These are phyloP conservation scores for Trifolium pratense DNA, from an alignment of 306 rosid species.

Conservation along the genomic window DNA sequence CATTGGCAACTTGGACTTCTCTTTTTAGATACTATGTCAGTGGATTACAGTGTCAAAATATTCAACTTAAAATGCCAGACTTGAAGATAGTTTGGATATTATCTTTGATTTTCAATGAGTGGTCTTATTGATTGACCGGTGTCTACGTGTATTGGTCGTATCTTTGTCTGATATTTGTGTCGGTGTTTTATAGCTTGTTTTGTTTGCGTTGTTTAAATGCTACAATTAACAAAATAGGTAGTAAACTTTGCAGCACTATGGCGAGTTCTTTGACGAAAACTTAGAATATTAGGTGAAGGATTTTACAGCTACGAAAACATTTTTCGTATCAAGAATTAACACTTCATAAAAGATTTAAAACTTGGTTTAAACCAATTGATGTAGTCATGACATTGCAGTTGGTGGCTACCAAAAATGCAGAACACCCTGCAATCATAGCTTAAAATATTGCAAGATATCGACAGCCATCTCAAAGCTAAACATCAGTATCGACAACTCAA, in stretches of 20 bases:
- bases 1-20: slow-evolving; percentile 47
- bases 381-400: no score
- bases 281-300: neutral
- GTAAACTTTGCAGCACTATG: neutral
- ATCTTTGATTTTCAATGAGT: neutral
- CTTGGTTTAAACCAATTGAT: no score
- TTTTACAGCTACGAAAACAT: neutral
- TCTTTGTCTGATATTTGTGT: neutral
- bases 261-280: neutral
- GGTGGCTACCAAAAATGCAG: no score
- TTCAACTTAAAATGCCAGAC: slow-evolving; percentile 31
- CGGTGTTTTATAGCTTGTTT: neutral
- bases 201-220: slow-evolving; percentile 5
- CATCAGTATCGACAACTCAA: neutral
- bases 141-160: neutral
- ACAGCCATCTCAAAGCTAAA: neutral
- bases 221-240: neutral
- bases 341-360: no score
- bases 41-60: slow-evolving; percentile 36
- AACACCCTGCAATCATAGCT: neutral
- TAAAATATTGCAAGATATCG: neutral
- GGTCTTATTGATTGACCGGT: neutral
- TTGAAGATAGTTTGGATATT: slow-evolving; percentile 10
- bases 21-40: slow-evolving; percentile 41
- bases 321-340: neutral